These are phyloP conservation scores for Penicillium vulpinum DNA, from an alignment of 2,329 filamentous ascomycete genomes.

Conservation along the genomic window DNA sequence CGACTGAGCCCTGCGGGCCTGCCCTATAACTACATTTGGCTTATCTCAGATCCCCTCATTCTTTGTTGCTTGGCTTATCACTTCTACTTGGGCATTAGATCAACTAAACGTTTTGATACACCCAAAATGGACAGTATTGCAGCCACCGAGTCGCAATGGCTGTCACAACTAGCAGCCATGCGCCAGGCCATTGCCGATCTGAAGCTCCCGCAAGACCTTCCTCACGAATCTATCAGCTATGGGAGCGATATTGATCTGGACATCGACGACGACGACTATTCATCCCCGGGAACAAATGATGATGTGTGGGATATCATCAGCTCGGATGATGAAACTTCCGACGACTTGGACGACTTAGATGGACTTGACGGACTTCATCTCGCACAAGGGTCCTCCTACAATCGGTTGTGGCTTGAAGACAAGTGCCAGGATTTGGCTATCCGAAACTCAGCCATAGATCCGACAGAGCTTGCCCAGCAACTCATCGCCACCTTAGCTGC, in stretches of 20 bases:
- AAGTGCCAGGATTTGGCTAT: conserved; percentile 68
- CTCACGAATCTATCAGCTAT: conserved; percentile 47
- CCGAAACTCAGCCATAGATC: conserved; percentile 65
- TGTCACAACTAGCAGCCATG: conserved; percentile 82
- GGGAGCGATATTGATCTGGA: conserved; percentile 57
- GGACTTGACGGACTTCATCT: conserved; percentile 46
- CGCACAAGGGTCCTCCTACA: conserved; percentile 46
- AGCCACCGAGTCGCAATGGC: conserved; percentile 67
- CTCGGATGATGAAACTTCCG: conserved; percentile 68
- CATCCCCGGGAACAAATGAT: conserved; percentile 63
- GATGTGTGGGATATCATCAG: conserved; percentile 94
- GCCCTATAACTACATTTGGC: conserved; percentile 14
- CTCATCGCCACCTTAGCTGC: conserved; percentile 73
- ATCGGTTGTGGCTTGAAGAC: conserved; percentile 67
- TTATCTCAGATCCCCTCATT: conserved; percentile 6
- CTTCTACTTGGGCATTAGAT: background rate
- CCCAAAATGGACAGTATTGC: conserved; percentile 24
- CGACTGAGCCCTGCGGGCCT: conserved; percentile 11
- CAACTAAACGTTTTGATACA: background rate
- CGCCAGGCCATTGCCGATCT: conserved; percentile 77
- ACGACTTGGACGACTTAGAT: conserved; percentile 59
- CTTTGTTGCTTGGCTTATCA: background rate
- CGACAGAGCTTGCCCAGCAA: conserved; percentile 73
- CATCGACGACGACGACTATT: conserved; percentile 65
- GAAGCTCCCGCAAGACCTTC: conserved; percentile 54